Conservation (phyloP, 352 stramenopile genomes). For the Hyaloperonospora arabidopsidis region DNA sequence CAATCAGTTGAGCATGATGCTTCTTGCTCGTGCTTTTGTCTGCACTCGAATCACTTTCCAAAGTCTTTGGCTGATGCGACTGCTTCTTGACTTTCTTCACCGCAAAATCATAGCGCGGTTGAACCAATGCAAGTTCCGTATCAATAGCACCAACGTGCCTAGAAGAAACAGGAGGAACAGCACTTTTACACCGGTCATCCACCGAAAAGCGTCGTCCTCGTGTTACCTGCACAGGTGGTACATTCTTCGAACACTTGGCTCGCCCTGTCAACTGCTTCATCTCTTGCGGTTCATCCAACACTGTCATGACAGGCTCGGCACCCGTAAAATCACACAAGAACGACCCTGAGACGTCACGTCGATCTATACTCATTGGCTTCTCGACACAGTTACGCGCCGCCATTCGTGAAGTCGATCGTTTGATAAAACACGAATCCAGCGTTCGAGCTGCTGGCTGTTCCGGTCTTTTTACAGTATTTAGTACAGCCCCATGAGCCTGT, state of each 20-base stretch:
- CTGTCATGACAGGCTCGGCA: constrained; percentile 5
- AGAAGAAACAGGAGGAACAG: constrained; percentile 14
- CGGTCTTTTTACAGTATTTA: constrained; percentile 3
- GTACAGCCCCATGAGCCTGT: constrained; percentile 8
- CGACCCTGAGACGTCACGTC: no score
- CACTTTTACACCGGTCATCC: constrained; percentile 7
- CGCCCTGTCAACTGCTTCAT: constrained; percentile 11
- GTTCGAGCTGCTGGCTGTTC: neutral
- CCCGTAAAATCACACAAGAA: constrained; percentile 9
- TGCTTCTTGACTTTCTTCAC: constrained; percentile 2
- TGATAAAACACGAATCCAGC: constrained; percentile 14
- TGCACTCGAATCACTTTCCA: constrained; percentile 2
- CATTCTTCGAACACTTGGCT: constrained; percentile 16
- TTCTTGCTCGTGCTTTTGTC: constrained; percentile 3
- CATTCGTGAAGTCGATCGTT: constrained; percentile 4
- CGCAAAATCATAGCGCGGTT: constrained; percentile 13
- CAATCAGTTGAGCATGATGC: constrained; percentile 1
- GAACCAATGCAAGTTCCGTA: constrained; percentile 15
- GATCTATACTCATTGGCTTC: constrained; percentile 7
- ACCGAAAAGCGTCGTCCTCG: constrained; percentile 10
- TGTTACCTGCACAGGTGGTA: constrained; percentile 5
- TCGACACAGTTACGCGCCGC: constrained; percentile 3
- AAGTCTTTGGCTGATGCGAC: neutral
- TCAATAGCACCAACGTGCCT: constrained; percentile 17
- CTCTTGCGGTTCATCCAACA: constrained; percentile 8